phyloP scores from a whole-genome alignment of 805 yeast species.

The Candida parachauliodes region DNA sequence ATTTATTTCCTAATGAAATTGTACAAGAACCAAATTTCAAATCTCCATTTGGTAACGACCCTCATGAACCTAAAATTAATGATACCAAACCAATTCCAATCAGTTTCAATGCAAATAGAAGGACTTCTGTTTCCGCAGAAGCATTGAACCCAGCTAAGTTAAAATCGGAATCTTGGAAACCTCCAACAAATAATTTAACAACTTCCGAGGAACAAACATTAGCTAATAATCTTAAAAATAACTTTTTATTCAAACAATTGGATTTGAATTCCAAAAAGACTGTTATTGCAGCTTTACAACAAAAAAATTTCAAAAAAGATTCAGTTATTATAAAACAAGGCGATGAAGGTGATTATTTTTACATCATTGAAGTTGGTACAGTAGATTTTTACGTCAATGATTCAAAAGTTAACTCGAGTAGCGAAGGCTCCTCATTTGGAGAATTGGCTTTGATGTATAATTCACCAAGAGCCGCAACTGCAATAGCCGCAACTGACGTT shows the following conservation, averaged over 20 bases:
- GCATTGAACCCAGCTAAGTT: conserved; percentile 73
- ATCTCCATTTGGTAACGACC: conserved; percentile 65
- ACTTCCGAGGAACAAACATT: conserved; percentile 64
- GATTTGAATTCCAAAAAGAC: conserved; percentile 74
- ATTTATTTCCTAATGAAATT: conserved; percentile 35
- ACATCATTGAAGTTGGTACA: conserved; percentile 77
- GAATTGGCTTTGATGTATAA: conserved; percentile 97
- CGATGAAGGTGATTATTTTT: conserved; percentile 91
- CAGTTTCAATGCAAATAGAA: conserved; percentile 72
- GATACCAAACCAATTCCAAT: conserved; percentile 40
- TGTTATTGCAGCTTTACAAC: conserved; percentile 80
- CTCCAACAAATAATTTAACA: conserved; percentile 64
- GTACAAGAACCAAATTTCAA: conserved; percentile 49
- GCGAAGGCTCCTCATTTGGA: conserved; percentile 90
- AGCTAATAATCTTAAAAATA: conserved; percentile 67
- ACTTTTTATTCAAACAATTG: conserved; percentile 79
- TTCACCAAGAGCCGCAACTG: conserved; percentile 97
- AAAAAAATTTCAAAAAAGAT: conserved; percentile 56
- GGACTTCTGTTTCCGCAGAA: conserved; percentile 90
- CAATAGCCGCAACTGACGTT: conserved; percentile 68
- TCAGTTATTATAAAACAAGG: conserved; percentile 81
- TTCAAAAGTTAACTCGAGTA: conserved; percentile 65
- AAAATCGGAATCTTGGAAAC: conserved; percentile 64
- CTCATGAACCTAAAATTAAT: conserved; percentile 38
- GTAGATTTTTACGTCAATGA: conserved; percentile 80